phyloP scores from a whole-genome alignment of 2,329 filamentous ascomycete species.

The Trichoderma oligosporum region DNA sequence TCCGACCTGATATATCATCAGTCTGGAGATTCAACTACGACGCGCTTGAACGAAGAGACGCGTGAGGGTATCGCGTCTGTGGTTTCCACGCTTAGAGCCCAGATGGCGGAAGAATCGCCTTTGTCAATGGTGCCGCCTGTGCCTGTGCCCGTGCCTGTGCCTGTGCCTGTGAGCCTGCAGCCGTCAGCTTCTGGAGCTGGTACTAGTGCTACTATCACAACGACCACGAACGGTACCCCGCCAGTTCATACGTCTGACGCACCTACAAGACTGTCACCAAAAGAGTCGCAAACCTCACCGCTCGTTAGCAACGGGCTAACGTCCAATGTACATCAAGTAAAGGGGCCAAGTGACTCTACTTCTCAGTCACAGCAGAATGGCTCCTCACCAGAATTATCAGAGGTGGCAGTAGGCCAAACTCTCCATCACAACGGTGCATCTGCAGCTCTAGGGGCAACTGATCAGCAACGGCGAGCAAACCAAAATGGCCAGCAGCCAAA shows the following conservation, averaged over 20 bases:
- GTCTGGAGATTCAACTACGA: not conserved
- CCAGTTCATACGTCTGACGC: not conserved
- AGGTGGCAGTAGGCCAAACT: not conserved
- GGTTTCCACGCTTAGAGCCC: not conserved
- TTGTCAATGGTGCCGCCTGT: too few species aligned
- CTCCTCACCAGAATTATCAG: not conserved
- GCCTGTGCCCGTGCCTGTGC: not conserved
- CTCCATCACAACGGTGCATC: not conserved
- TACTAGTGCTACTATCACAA: too few species aligned
- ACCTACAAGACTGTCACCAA: not conserved
- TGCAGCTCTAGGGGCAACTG: not conserved
- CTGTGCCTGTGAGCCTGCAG: not conserved
- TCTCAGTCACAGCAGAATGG: not conserved
- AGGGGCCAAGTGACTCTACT: not conserved
- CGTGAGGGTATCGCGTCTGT: conserved; percentile 15
- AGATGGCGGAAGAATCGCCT: not conserved
- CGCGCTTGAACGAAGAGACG: not conserved
- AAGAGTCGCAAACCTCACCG: not conserved
- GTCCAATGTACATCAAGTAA: too few species aligned
- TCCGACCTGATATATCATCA: not conserved
- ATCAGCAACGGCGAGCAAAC: not conserved
- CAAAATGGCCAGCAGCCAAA: not conserved
- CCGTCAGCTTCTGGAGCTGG: not conserved
- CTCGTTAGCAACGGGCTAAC: not conserved
- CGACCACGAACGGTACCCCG: not conserved